Base-by-base conservation (phyloP, 2,329 filamentous ascomycete species). In the Venturia effusa region DNA sequence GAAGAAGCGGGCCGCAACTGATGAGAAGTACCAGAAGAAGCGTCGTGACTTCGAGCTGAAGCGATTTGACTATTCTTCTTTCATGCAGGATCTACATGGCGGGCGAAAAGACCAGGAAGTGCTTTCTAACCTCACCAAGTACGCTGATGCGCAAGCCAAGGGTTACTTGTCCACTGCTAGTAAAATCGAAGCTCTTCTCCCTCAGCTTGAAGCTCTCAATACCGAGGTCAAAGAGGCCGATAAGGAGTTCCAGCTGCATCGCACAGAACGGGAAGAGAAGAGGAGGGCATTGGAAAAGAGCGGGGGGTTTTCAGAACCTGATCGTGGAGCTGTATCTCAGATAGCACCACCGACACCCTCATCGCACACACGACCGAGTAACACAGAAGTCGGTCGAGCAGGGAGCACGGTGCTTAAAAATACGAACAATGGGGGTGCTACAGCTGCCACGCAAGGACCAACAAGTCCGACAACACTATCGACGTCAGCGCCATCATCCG, bases 31-130 rank as follows among this genome's bases (percentile, higher is more conserved):
- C 72, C 93, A 97, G 74, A 86, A 83, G 57, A 97, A 97, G 78
- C 85, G 92, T 68, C 87, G 90, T 55, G 96, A 92, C 69, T 99
- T 99, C 71, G 94, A 99, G 78, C 82, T 99, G 64, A 97, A 96
- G 78, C 88, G 95, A 11, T 99, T 99, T 71, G 95, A 99, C 75
- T 99, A 99, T 74, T 97, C 93, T 3, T 96, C 91, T 17, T 99
- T 97, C 72, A 96, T 99, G 90, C 93, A 97, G 71, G 94, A 99
- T 78, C 81, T 99, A n/a, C 94, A 97, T 67, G 94, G 94, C 37
- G 94, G 94, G n/a, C 88, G 94, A 67, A 99, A 97, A 74, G 94
- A 99, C 71, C 94, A 97, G 72, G 94, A 99, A 74, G 90, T 99
- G 4, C 77, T 99, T 37, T 97, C 93, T 0, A 90, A 97, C 72